These are phyloP conservation scores for Gaultheria prostrata DNA, from an alignment of 148 eudicot genomes.

Conservation along the genomic window DNA sequence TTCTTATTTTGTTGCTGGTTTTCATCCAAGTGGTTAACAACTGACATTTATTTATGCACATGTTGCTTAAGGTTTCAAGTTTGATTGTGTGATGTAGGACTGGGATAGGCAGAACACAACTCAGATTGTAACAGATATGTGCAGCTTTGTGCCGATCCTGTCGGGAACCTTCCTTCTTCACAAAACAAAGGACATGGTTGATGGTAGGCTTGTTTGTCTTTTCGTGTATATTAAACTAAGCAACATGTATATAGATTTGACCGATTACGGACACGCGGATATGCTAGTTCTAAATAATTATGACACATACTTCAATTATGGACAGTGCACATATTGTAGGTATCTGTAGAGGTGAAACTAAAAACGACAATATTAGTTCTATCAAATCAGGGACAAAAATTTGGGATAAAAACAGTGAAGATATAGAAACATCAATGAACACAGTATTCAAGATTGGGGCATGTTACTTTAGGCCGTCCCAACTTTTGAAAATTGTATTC, in stretches of 20 bases:
- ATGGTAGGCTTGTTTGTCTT: constrained; percentile 30
- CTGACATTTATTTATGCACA: neutral
- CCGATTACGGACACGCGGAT: neutral
- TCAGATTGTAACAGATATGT: constrained; percentile 81
- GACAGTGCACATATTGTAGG: neutral
- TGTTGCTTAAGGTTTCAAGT: neutral
- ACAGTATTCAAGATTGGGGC: neutral
- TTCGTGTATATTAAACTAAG: neutral
- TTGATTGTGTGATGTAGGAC: constrained; percentile 42
- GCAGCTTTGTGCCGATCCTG: constrained; percentile 86
- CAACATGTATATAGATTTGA: neutral
- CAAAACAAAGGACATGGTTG: constrained; percentile 78
- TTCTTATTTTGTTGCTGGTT: neutral
- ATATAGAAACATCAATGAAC: neutral
- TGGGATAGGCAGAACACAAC: constrained; percentile 85
- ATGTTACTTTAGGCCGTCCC: neutral
- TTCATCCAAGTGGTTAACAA: too few species aligned
- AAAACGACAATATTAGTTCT: neutral
- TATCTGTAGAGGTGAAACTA: neutral
- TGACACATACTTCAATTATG: constrained; percentile 42
- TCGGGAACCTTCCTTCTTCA: constrained; percentile 92
- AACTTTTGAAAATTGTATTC: neutral
- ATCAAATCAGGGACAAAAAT: neutral
- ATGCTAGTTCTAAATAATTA: constrained; percentile 8
- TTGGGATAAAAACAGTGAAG: neutral